Evolutionary conservation across 768 basidiomycete genomes (phyloP).

Genomic region (Trametes villosa): DNA sequence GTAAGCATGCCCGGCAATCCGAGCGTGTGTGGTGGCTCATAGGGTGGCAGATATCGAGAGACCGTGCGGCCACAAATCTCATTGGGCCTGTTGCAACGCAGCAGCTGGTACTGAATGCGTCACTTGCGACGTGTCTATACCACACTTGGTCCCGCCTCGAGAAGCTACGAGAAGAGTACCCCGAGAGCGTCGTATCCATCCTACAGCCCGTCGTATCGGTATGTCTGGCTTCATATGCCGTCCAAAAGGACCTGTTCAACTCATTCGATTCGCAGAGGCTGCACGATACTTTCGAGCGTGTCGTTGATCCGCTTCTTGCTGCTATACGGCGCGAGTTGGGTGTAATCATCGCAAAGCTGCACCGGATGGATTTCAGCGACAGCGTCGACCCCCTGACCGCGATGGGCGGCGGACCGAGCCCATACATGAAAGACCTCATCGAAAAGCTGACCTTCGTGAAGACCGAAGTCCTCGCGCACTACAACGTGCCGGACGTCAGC

Average conservation of each 20-base stretch:
- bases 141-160: constrained; percentile 72
- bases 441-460: constrained; percentile 88
- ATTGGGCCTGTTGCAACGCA: constrained; percentile 78
- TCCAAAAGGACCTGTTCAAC: neutral
- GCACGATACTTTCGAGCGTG: constrained; percentile 51
- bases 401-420: constrained; percentile 67
- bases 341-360: constrained; percentile 79
- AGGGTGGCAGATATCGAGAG: constrained; percentile 61
- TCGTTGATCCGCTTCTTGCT: constrained; percentile 63
- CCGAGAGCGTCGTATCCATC: constrained; percentile 56
- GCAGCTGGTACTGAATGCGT: constrained; percentile 78
- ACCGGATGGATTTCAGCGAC: constrained; percentile 83
- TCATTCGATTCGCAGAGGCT: constrained; percentile 48
- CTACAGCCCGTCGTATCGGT: constrained; percentile 67
- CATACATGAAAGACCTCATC: constrained; percentile 90
- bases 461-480: constrained; percentile 72
- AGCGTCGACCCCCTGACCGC: constrained; percentile 60
- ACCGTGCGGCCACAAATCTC: constrained; percentile 77
- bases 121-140: constrained; percentile 79
- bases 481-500: constrained; percentile 70
- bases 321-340: constrained; percentile 82
- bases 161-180: constrained; percentile 70
- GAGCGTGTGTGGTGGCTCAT: neutral
- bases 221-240: constrained; percentile 23
- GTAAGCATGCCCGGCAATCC: constrained; percentile 48